Conservation (phyloP, 306 rosid species). For the Rubus parviflorus region DNA sequence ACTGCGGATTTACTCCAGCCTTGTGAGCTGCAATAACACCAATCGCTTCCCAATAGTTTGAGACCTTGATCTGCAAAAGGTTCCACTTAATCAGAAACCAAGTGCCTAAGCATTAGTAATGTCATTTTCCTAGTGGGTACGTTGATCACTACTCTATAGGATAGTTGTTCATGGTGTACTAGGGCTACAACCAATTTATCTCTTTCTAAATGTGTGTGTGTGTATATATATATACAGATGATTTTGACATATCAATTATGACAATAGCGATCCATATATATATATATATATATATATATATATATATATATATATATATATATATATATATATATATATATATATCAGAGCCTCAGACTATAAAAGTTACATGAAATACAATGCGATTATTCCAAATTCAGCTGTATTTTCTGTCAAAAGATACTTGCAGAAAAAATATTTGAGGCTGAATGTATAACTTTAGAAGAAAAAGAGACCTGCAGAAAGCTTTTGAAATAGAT, state of each 20-base stretch:
- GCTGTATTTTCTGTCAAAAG: neutral
- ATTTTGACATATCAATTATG: neutral
- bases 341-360: neutral
- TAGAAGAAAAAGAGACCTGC: neutral
- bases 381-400: neutral
- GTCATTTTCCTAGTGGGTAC: neutral
- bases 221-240: too few relatives aligned
- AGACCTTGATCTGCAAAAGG: constrained; percentile 66
- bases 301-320: neutral
- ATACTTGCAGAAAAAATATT: neutral
- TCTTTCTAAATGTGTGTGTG: too few relatives aligned
- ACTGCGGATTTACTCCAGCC: constrained; percentile 83
- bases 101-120: constrained; percentile 5
- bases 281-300: too few relatives aligned
- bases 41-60: constrained; percentile 93
- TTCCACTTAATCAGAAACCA: constrained; percentile 25
- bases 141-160: neutral
- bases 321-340: neutral
- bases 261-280: neutral
- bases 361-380: neutral
- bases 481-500: neutral
- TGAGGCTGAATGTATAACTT: neutral
- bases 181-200: neutral
- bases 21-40: constrained; percentile 90
- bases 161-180: neutral